Evolutionary conservation across 1,284 basidiomycete genomes (phyloP).

Genomic region (Hymenochaete sp.): DNA sequence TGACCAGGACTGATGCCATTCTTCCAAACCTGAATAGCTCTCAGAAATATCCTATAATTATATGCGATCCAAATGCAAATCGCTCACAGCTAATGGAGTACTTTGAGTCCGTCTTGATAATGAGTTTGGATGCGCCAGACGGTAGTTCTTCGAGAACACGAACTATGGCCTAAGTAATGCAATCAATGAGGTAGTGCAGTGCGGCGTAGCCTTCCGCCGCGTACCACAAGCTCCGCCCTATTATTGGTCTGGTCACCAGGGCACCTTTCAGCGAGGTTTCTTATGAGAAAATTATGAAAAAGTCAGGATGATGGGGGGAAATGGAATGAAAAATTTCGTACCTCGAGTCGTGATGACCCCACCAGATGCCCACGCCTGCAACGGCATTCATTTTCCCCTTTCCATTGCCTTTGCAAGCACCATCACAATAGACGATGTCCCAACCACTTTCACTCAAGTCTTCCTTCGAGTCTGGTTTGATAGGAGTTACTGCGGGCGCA

Average conservation of each 20-base stretch:
- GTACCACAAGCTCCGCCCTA: constrained; percentile 73
- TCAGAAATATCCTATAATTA: neutral
- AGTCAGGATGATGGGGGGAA: constrained; percentile 13
- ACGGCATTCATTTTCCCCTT: constrained; percentile 47
- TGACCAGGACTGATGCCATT: constrained; percentile 61
- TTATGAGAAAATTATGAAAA: constrained; percentile 24
- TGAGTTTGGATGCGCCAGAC: constrained; percentile 39
- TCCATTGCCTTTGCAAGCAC: constrained; percentile 73
- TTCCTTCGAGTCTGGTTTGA: constrained; percentile 4
- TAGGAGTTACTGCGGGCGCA: neutral
- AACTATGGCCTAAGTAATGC: constrained; percentile 52
- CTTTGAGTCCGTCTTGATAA: constrained; percentile 70
- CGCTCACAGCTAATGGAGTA: constrained; percentile 64
- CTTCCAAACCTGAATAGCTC: constrained; percentile 42
- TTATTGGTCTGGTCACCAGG: constrained; percentile 85
- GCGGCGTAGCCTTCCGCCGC: constrained; percentile 23
- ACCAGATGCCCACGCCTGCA: constrained; percentile 75
- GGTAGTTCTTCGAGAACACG: constrained; percentile 60
- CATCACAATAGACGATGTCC: constrained; percentile 68
- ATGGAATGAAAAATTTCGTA: constrained; percentile 23
- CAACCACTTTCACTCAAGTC: constrained; percentile 23
- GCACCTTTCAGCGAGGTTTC: constrained; percentile 71
- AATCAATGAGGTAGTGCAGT: constrained; percentile 1
- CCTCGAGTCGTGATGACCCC: constrained; percentile 55
- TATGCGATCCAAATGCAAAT: neutral